Base-by-base conservation (phyloP, 306 rosid species). In the Canavalia gladiata region DNA sequence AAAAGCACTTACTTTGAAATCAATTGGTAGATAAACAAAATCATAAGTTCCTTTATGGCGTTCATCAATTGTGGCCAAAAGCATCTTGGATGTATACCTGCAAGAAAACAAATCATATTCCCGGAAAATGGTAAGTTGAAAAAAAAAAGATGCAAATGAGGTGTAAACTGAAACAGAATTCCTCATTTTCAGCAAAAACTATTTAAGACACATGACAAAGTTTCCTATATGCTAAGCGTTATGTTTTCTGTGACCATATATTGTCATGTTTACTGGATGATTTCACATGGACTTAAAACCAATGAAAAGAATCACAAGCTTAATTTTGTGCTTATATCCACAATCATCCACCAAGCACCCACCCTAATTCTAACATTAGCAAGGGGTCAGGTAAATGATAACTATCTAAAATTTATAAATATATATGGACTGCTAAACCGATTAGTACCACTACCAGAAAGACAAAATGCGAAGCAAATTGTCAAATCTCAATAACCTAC, bases 51-150 rank as follows among this genome's bases (percentile, higher is more conserved):
- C 94, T 52, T 83, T 86, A 64, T 90, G 86, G 72, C 60, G 63
- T 83, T 84, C 92, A 67, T 91, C 92, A 8, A 91, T 87, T 35
- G 90, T 90, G 41, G 90, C 92, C 35, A 91, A 70, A 68, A 91
- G 86, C 94, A 90, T 91, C 94, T 88, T 88, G 49, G 94, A 90
- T 58, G 97, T 91, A 82, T 91, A 91, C 86, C 92, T 91, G 88
- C 57, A 70, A 76, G 52, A 8, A 11, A 54, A 52, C 31, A 56
- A 47, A 56, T 41, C 62, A 68, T 60, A 52, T 68, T 81, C 58
- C 35, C 41, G 18, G 34, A 30, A 60, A 46, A 83, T 18, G 7
- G 12, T 42, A 65, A 41, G 34, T 10, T 31, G n/a, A 37, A 39
- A 10, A 60, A 60, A 76, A 68, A 46, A 7, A 11, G 7, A 41